Base-by-base conservation (phyloP, 1,139 yeast species). In the Kodamaea ohmeri region DNA sequence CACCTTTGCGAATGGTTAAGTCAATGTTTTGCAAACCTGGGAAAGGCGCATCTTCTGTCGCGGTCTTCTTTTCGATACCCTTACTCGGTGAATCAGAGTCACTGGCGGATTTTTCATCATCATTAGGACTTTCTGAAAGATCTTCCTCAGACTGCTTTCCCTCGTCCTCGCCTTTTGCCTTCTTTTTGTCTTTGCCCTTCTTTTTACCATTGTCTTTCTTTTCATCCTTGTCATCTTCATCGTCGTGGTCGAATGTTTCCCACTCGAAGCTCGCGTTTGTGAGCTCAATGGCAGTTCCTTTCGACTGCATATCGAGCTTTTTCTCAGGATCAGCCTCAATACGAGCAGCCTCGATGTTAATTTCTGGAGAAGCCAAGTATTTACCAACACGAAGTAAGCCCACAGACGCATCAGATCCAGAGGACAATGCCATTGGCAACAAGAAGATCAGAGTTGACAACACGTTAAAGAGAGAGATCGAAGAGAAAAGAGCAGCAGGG, bases 401-500 rank as follows among this genome's bases (percentile, higher is more conserved):
- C 36, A 83, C 67, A 45, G 71, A 65, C 12, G 86, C 88, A 58
- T 86, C 95, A 3, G 80, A 73, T 41, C 80, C 81, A 39, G 77
- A 63, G 19, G 87, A 80, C 39, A 83, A 62, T 45, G 85, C 81
- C 63, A 86, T 65, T 17, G 96, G 96, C 37, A 86, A 64, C 51
- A 86, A 65, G 52, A 86, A 67, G 17, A 74, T 67, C 43, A 67
- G 72, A 38, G 63, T 65, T 3, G 79, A 56, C 46, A 76, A 65
- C 25, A 79, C 72, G 48, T 81, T 81, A 65, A 88, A 89, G 40
- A 86, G 70, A 0, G 94, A 75, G 38, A 89, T 67, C 9, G 96
- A 83, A 0, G 96, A 76, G 55, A 89, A 89, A n/a, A 88, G 78
- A 25, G 73, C 65, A 2, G 88, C 90, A 1, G 95, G 82, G 43